These are phyloP conservation scores for Microbotryum intermedium DNA, from an alignment of 1,284 basidiomycete species.

Conservation along the genomic window DNA sequence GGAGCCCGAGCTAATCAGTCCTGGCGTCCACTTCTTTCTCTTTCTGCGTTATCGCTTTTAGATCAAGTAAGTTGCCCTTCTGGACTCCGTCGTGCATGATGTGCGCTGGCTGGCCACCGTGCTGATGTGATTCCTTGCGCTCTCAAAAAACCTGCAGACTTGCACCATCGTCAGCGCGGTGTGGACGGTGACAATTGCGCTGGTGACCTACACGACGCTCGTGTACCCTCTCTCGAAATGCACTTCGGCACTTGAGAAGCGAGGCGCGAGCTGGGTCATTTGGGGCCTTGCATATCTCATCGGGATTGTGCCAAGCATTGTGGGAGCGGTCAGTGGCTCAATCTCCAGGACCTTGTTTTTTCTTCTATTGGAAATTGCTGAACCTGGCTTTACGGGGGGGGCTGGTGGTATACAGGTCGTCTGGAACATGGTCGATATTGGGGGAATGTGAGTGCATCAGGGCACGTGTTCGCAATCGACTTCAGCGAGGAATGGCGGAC, in stretches of 20 bases:
- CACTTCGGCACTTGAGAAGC: slow-evolving; percentile 7
- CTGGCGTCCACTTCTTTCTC: no score
- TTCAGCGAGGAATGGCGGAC: no score
- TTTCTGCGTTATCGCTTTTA: no score
- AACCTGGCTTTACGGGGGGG: no score
- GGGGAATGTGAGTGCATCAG: slow-evolving; percentile 6
- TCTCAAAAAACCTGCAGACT: slow-evolving; percentile 8
- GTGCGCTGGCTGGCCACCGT: background rate
- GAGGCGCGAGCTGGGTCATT: slow-evolving; percentile 1
- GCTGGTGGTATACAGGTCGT: background rate
- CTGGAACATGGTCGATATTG: slow-evolving; percentile 6
- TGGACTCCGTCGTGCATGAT: background rate
- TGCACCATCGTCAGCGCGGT: slow-evolving; percentile 12
- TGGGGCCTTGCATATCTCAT: background rate
- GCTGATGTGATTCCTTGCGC: background rate
- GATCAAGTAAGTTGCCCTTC: background rate
- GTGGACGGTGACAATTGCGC: slow-evolving; percentile 18
- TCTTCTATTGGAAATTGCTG: no score
- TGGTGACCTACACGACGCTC: slow-evolving; percentile 15
- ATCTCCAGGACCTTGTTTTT: background rate
- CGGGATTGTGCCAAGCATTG: slow-evolving; percentile 6
- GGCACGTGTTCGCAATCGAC: no score
- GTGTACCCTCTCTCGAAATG: slow-evolving; percentile 9
- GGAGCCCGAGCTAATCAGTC: no score
- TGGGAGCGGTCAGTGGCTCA: background rate